A percentile compares a stretch with the other conserved stretches of the same genome.
These are phyloP conservation scores for Thraustotheca clavata DNA, from an alignment of 352 stramenopile species.

Conservation along the genomic window DNA sequence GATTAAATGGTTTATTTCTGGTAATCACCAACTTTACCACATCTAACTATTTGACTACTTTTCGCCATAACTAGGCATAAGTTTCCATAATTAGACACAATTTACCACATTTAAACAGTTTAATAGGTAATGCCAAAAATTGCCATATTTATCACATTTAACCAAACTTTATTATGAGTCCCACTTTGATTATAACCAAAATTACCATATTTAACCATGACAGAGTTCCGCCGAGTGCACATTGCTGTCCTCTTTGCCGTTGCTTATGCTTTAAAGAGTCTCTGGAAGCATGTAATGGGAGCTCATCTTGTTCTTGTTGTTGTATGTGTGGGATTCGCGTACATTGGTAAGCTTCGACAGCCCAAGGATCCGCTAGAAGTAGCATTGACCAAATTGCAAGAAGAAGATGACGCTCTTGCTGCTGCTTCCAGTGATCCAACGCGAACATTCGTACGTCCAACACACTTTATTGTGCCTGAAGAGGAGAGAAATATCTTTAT, in stretches of 20 bases:
- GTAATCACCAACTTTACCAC: no score
- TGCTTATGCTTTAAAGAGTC: background rate
- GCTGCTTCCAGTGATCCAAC: conserved; percentile 25
- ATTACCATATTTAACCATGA: no score
- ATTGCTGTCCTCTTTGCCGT: conserved; percentile 8
- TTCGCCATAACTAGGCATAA: no score
- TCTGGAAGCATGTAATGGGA: conserved; percentile 9
- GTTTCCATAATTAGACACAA: no score
- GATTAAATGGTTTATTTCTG: no score
- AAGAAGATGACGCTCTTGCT: conserved; percentile 42
- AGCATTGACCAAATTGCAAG: conserved; percentile 55
- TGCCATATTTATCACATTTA: no score
- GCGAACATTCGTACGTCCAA: conserved; percentile 44
- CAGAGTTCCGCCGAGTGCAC: conserved; percentile 3
- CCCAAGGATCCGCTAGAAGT: conserved; percentile 27
- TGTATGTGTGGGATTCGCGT: background rate
- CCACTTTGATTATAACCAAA: no score
- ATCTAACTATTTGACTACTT: no score
- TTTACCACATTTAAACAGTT: no score
- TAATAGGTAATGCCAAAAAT: no score
- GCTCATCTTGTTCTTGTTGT: background rate
- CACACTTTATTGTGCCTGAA: conserved; percentile 55
- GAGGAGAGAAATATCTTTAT: conserved; percentile 59
- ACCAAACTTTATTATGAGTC: no score
- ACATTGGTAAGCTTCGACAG: conserved; percentile 7